Evolutionary conservation across 306 rosid genomes (phyloP).

Genomic region (Luffa acutangula): DNA sequence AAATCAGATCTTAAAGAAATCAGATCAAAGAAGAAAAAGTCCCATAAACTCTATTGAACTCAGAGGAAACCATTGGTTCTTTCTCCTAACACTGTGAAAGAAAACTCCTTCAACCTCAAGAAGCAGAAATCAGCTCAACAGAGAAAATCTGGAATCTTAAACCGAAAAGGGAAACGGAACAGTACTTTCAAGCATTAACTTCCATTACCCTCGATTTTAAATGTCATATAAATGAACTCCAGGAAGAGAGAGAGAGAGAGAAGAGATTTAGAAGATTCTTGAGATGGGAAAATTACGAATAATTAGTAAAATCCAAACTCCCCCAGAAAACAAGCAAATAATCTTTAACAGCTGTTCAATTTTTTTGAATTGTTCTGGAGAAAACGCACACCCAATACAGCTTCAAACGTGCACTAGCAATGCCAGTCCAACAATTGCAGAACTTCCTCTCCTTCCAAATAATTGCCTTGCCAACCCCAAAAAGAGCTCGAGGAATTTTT

Average conservation of each 20-base stretch:
- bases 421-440: constrained; percentile 2
- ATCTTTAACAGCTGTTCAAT: constrained; percentile 13
- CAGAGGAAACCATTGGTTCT: not conserved
- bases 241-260: not conserved
- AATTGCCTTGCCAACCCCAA: constrained; percentile 18
- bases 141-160: not conserved
- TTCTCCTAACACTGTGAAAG: not conserved
- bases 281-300: not conserved
- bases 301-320: not conserved
- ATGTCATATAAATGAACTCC: not conserved
- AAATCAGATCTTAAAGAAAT: constrained; percentile 17
- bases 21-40: constrained; percentile 6
- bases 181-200: not conserved
- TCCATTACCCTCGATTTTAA: not conserved
- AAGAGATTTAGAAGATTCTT: not conserved
- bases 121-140: constrained; percentile 1
- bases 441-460: constrained; percentile 3
- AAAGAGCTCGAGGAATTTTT: not conserved
- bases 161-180: not conserved
- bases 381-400: not conserved
- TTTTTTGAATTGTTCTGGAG: not conserved
- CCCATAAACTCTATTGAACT: not conserved
- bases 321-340: not conserved
- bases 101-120: constrained; percentile 1
- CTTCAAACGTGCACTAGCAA: constrained; percentile 1